These are phyloP conservation scores for Spatholobus suberectus DNA, from an alignment of 306 rosid species.

Conservation along the genomic window DNA sequence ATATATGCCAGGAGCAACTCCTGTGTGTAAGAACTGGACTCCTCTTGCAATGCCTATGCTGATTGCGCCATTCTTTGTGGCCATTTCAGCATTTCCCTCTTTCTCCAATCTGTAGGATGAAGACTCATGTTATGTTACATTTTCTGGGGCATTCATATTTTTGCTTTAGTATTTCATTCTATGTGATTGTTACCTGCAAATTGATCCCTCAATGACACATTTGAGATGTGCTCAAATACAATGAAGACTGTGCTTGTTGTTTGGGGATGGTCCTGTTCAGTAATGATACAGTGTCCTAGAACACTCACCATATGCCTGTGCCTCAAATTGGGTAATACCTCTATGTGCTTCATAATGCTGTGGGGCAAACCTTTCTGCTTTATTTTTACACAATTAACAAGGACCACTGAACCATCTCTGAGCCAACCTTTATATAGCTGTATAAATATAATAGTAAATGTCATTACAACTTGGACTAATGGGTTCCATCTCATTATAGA, in stretches of 20 bases:
- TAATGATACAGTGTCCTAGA: slow-evolving; percentile 77
- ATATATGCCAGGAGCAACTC: slow-evolving; percentile 74
- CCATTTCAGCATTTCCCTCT: slow-evolving; percentile 92
- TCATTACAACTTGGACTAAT: slow-evolving; percentile 10
- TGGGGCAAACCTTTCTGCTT: slow-evolving; percentile 70
- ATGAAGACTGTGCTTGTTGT: slow-evolving; percentile 64
- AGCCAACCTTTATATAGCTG: slow-evolving; percentile 83
- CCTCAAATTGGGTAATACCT: slow-evolving; percentile 70
- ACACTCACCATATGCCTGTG: slow-evolving; percentile 93
- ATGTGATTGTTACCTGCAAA: slow-evolving; percentile 63
- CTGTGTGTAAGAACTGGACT: slow-evolving; percentile 82
- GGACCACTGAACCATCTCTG: slow-evolving; percentile 73
- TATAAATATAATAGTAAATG: slow-evolving; percentile 13
- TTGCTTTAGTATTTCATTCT: slow-evolving; percentile 1
- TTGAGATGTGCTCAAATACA: slow-evolving; percentile 70
- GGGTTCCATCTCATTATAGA: slow-evolving; percentile 40
- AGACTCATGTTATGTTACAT: background rate
- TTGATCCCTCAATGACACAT: slow-evolving; percentile 72
- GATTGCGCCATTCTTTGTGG: slow-evolving; percentile 97
- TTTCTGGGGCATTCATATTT: background rate
- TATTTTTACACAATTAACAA: slow-evolving; percentile 61
- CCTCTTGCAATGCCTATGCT: slow-evolving; percentile 89
- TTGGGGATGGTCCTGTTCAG: slow-evolving; percentile 71
- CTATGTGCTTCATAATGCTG: slow-evolving; percentile 63
- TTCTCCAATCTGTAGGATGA: slow-evolving; percentile 73